Conservation (phyloP, 1,284 basidiomycete species). For the Blastosporella zonata region DNA sequence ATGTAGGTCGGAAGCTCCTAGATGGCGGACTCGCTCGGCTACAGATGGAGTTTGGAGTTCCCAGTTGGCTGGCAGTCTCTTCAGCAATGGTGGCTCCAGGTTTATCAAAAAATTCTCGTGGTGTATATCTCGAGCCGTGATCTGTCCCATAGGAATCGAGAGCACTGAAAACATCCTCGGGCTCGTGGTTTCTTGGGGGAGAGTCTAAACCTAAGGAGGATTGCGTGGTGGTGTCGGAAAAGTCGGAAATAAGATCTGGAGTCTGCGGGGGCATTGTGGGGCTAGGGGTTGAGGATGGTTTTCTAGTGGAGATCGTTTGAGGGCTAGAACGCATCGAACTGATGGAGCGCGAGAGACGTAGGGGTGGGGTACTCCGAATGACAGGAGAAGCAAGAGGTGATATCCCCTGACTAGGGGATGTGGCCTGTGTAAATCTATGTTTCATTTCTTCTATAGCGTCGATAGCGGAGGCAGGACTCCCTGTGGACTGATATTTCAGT, state of each 20-base stretch:
- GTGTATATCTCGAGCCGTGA: slow-evolving; percentile 22
- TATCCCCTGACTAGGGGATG: slow-evolving; percentile 24
- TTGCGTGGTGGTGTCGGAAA: slow-evolving; percentile 53
- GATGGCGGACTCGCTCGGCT: slow-evolving; percentile 17
- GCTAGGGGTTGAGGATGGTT: slow-evolving; percentile 13
- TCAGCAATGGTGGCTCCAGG: slow-evolving; percentile 28
- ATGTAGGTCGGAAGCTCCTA: slow-evolving; percentile 1
- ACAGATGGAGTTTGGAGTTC: slow-evolving; percentile 25
- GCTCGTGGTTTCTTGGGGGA: slow-evolving; percentile 36
- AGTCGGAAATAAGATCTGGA: slow-evolving; percentile 61
- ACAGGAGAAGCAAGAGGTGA: slow-evolving; percentile 21
- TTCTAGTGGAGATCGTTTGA: slow-evolving; percentile 14
- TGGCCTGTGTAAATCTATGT: slow-evolving; percentile 45
- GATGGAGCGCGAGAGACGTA: slow-evolving; percentile 26
- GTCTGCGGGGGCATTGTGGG: slow-evolving; percentile 43
- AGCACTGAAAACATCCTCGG: slow-evolving; percentile 25
- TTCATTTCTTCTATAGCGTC: slow-evolving; percentile 68
- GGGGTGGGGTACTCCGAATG: slow-evolving; percentile 19
- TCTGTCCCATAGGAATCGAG: slow-evolving; percentile 19
- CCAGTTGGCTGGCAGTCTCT: slow-evolving; percentile 30
- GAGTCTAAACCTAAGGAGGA: slow-evolving; percentile 55
- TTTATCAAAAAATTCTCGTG: slow-evolving; percentile 26
- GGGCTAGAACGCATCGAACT: slow-evolving; percentile 21
- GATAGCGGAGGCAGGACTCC: slow-evolving; percentile 37
- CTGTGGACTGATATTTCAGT: slow-evolving; percentile 18